Evolutionary conservation across 2,329 filamentous ascomycete species (phyloP).

Genomic region (Trichoderma simmonsii): DNA sequence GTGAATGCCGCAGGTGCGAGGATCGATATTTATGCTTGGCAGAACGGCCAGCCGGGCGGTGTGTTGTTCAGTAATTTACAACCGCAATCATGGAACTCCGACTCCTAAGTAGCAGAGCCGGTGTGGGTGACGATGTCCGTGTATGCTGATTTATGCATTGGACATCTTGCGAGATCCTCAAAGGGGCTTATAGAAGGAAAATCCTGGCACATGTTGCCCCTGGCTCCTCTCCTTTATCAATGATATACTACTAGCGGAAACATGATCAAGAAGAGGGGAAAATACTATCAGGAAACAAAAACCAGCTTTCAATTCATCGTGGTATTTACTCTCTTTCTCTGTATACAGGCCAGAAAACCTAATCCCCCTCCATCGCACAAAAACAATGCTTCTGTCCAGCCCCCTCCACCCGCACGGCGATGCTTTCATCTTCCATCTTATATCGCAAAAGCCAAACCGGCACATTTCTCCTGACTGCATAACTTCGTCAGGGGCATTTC

Average conservation of each 20-base stretch:
- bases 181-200: neutral
- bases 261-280: neutral
- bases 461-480: conserved; percentile 17
- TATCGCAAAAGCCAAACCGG: neutral
- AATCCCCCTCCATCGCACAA: neutral
- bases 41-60: too few species aligned
- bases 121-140: neutral
- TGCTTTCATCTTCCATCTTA: neutral
- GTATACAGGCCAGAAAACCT: neutral
- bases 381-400: neutral
- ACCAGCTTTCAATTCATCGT: neutral
- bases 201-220: neutral
- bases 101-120: neutral
- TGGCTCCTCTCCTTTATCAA: neutral
- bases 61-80: neutral
- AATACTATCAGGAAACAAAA: neutral
- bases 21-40: too few species aligned
- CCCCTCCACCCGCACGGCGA: neutral
- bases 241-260: neutral
- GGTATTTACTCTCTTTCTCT: conserved; percentile 5
- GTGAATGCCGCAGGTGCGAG: too few species aligned
- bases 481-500: conserved; percentile 18
- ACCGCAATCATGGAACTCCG: neutral
- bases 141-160: neutral
- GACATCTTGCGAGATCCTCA: neutral